Base-by-base conservation (phyloP, 225 moss, liverwort and hornwort genomes). In the Sphagnum tenellum region DNA sequence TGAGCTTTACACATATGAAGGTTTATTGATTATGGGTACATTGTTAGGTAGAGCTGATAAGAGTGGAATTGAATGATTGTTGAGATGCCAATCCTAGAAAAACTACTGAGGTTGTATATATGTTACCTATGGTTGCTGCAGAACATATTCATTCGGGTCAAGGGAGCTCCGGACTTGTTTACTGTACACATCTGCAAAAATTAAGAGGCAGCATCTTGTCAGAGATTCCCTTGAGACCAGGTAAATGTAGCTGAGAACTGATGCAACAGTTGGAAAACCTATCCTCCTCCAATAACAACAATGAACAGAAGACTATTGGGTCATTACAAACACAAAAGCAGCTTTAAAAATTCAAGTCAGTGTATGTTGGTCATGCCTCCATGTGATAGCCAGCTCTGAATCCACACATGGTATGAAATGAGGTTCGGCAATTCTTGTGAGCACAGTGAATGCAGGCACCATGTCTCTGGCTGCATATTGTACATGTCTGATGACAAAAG, bases 351-450 rank as follows among this genome's bases (percentile, higher is more conserved):
- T 10, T 12, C 63, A 9, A 9, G 9, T 9, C 5, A 8, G 29
- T 29, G 29, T 29, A 29, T 29, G 29, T 29, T 29, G 29, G 29
- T 57, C 71, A 9, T 85, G 92, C 98, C 98, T 99, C 98, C 93
- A 93, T 99, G 61, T 99, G 76, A 72, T 99, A 93, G 55, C 98
- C 93, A 62, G 89, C 93, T 79, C 88, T 89, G 58, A 93, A 93
- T 47, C 90, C 89, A 63, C 98, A 99, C 84, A 93, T 99, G 3
- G 94, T 91, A 64, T 99, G 98, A 62, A 93, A 91, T 12, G 84
- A 68, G 55, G 83, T 93, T 64, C 98, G 87, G 75, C 98, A 99
- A 70, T 89, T 90, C 62, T 78, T 86, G 65, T 80, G 75, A 60
- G 85, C 89, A 77, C 98, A 99, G 51, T 76, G 76, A 13, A 90